Percentiles rank a stretch among this genome's conserved stretches.
Evolutionary conservation across 2,329 filamentous ascomycete genomes (phyloP).

Genomic region (Colletotrichum tofieldiae): DNA sequence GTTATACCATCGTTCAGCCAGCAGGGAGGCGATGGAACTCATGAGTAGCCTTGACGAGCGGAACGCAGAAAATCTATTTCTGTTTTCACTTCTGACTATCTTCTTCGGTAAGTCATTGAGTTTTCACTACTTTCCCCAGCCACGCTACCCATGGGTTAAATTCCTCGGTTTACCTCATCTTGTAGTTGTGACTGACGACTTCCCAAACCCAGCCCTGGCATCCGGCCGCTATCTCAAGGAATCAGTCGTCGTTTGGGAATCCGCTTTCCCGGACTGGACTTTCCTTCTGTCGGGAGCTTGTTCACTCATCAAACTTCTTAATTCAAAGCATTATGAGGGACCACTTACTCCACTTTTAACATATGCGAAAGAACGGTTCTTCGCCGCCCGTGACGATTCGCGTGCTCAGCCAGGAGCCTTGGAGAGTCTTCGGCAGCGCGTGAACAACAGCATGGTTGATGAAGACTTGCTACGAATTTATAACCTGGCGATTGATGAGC

Average conservation of each 20-base stretch:
- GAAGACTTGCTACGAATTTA: slow-evolving; percentile 40
- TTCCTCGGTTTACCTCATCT: background rate
- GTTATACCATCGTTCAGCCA: slow-evolving; percentile 38
- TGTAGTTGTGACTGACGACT: background rate
- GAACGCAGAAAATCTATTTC: slow-evolving; percentile 46
- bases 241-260: slow-evolving; percentile 49
- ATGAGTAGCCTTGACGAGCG: slow-evolving; percentile 42
- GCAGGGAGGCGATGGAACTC: slow-evolving; percentile 41
- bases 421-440: slow-evolving; percentile 39
- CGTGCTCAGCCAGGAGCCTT: slow-evolving; percentile 32
- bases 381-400: slow-evolving; percentile 26
- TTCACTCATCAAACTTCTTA: slow-evolving; percentile 47
- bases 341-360: slow-evolving; percentile 40
- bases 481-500: slow-evolving; percentile 42
- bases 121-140: background rate
- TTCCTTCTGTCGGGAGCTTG: slow-evolving; percentile 50
- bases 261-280: slow-evolving; percentile 51
- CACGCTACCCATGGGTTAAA: background rate
- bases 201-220: slow-evolving; percentile 44
- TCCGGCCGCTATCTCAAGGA: slow-evolving; percentile 50
- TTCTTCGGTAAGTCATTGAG: slow-evolving; percentile 48
- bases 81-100: slow-evolving; percentile 53
- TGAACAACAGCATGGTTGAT: slow-evolving; percentile 43
- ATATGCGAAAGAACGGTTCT: slow-evolving; percentile 47
- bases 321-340: slow-evolving; percentile 38